Percentiles rank a stretch among this genome's conserved stretches.
Evolutionary conservation across 495 filamentous ascomycete genomes (phyloP).

Genomic region (Aspergillus baeticus): DNA sequence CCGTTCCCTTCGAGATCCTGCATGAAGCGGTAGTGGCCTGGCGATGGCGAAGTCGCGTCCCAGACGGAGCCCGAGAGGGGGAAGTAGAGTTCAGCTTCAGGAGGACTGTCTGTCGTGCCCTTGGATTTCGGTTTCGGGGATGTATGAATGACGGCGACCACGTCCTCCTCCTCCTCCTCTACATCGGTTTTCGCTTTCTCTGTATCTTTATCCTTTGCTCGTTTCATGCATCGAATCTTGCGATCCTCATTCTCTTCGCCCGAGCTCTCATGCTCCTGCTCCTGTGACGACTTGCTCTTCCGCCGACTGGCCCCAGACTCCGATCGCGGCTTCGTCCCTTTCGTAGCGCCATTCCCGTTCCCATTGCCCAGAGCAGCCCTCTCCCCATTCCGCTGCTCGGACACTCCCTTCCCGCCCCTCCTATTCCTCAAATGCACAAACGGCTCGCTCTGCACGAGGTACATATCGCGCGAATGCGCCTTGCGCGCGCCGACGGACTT

Average conservation of each 20-base stretch:
- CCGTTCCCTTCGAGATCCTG: not conserved
- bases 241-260: not conserved
- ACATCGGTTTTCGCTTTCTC: not conserved
- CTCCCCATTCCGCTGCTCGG: not conserved
- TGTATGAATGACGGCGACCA: constrained; percentile 16
- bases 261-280: not conserved
- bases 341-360: not conserved
- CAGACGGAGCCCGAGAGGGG: not conserved
- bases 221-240: not conserved
- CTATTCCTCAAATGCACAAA: constrained; percentile 14
- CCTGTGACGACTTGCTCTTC: not conserved
- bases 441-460: constrained; percentile 30
- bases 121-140: constrained; percentile 1
- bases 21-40: constrained; percentile 14
- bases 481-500: constrained; percentile 27
- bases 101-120: not conserved
- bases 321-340: not conserved
- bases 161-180: not conserved
- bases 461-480: constrained; percentile 31
- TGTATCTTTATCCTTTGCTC: not conserved
- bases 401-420: too few relatives aligned
- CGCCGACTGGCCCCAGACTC: not conserved
- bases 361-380: not conserved
- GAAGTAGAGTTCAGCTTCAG: constrained; percentile 11
- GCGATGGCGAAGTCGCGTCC: not conserved